Evolutionary conservation across 225 moss, liverwort and hornwort genomes (phyloP), one percentile per base, ranked within the genome.

Genomic region (Rhytidiadelphus loreus): DNA sequence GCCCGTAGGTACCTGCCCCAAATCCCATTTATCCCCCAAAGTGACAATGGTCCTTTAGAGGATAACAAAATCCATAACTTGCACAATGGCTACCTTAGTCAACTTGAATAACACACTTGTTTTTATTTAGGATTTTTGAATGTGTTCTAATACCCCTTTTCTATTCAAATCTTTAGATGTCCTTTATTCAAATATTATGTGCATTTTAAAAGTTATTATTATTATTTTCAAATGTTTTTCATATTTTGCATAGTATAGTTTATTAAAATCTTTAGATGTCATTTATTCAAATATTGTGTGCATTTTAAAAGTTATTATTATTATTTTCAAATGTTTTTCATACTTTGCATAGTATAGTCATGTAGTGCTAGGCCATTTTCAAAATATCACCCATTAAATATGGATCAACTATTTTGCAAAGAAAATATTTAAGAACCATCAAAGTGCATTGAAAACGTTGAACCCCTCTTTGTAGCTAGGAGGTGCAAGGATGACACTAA

Each of bases 381-480:
- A 17, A 29, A 72, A 18, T 43, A 44, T 29, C 72, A 70, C 17
- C 29, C 29, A 46, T 46, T 46, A 7, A 46, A 29, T 72, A 46
- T 11, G 0, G 11, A 29, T 46, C 1, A 30, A 11, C 1, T 18
- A 11, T 30, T 46, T 29, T 73, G 6, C 16, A 73, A 30, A 30
- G 10, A 72, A 46, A 18, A 46, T 18, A 46, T 73, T 6, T 73
- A 30, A 29, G 7, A 29, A 18, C 11, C 30, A 18, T 29, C 29
- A 10, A 28, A 1, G 17, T 72, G 28, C 16, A 28, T 9, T 8
- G 20, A 28, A 72, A 10, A 17, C 1, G 3, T 43, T 44, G 1
- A 46, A 29, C 2, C 29, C 2, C 0, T 72, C 6, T 43, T 9
- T 10, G 6, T 0, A 0, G 1, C 11, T 19, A 30, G 11, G 3